These are phyloP conservation scores for Kandelia obovata DNA, from an alignment of 345 rosid genomes.

Conservation along the genomic window DNA sequence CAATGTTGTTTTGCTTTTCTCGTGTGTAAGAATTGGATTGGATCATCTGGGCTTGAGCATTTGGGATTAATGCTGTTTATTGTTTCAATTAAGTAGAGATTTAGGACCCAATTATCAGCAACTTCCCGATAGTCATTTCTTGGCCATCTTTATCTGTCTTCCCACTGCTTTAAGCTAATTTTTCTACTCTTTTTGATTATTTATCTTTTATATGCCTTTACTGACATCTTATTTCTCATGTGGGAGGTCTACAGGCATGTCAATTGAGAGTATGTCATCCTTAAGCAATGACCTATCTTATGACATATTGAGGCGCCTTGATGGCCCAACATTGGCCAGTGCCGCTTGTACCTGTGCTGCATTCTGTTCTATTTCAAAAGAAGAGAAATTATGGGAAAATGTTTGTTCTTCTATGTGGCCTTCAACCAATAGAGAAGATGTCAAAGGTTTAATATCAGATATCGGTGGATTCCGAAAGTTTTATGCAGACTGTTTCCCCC, in stretches of 20 bases:
- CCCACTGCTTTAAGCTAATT: not conserved
- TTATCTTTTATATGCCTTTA: not conserved
- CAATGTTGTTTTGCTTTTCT: not conserved
- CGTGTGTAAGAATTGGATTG: not conserved
- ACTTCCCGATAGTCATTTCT: not conserved
- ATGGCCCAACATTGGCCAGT: constrained; percentile 65
- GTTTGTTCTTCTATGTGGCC: constrained; percentile 78
- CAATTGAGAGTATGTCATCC: constrained; percentile 45
- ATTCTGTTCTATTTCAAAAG: constrained; percentile 64
- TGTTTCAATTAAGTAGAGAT: not conserved
- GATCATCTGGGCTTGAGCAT: not conserved
- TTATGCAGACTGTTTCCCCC: constrained; percentile 71
- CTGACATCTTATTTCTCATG: constrained; percentile 6
- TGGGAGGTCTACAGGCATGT: constrained; percentile 23
- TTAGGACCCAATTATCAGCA: not conserved
- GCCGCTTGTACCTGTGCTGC: constrained; percentile 73
- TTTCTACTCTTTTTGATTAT: not conserved
- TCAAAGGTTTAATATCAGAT: constrained; percentile 45
- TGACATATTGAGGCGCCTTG: constrained; percentile 71
- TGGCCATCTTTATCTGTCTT: not conserved
- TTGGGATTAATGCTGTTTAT: not conserved
- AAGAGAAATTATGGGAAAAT: constrained; percentile 72
- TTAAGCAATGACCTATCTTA: constrained; percentile 61
- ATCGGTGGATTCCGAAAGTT: constrained; percentile 79
- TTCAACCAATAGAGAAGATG: constrained; percentile 60